Percentiles rank a stretch among this genome's conserved stretches.
Evolutionary conservation across 306 rosid genomes (phyloP).

Genomic region (Prunus mongolica): DNA sequence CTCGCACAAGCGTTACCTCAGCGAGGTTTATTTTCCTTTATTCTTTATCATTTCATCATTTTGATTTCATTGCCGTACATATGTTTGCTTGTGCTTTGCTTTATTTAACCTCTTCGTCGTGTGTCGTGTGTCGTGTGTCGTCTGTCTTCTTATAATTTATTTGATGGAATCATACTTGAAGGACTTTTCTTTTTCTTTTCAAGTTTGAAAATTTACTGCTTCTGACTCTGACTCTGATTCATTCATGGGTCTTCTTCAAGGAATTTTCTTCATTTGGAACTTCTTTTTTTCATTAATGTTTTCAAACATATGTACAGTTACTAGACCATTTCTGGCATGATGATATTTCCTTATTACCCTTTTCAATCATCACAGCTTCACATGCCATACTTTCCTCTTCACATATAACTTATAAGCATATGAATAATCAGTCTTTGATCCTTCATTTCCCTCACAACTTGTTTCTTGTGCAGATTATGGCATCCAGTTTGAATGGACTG

Average conservation of each 20-base stretch:
- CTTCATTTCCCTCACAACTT: neutral
- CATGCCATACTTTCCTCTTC: neutral
- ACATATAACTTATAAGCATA: too few species aligned
- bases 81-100: neutral
- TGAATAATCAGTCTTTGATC: neutral
- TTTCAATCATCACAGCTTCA: neutral
- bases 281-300: too few species aligned
- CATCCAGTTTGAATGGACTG: slow-evolving; percentile 94
- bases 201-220: neutral
- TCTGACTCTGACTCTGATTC: neutral
- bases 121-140: neutral
- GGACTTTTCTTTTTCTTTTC: neutral
- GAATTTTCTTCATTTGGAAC: neutral
- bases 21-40: slow-evolving; percentile 56
- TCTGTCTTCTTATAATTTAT: neutral
- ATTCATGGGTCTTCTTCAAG: neutral
- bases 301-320: too few species aligned
- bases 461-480: slow-evolving; percentile 68
- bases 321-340: too few species aligned
- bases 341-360: too few species aligned
- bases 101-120: neutral
- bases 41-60: neutral
- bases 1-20: slow-evolving; percentile 96
- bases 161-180: neutral
- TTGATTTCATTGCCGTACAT: neutral